phyloP scores from a whole-genome alignment of 1,139 yeast genomes.

The Eremothecium sinecaudum region DNA sequence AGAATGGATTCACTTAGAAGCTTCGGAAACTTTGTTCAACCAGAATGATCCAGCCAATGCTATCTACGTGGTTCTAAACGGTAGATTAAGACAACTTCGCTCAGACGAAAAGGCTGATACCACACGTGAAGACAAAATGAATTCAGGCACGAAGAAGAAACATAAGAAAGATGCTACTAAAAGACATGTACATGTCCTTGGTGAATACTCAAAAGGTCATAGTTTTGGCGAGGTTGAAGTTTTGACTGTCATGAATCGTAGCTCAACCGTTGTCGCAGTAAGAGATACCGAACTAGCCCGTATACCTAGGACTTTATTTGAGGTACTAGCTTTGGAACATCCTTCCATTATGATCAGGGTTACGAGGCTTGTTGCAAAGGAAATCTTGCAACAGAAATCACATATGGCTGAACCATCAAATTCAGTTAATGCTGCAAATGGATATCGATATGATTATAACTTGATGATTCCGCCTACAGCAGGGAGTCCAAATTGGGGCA shows the following conservation, averaged over 20 bases:
- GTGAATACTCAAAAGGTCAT: constrained; percentile 90
- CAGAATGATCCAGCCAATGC: constrained; percentile 91
- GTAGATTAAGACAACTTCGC: constrained; percentile 64
- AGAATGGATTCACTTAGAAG: constrained; percentile 88
- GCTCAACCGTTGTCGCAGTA: constrained; percentile 71
- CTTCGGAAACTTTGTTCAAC: constrained; percentile 69
- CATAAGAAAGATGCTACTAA: constrained; percentile 24
- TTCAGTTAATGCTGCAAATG: constrained; percentile 11
- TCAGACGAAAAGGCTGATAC: constrained; percentile 8
- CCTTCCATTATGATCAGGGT: constrained; percentile 90
- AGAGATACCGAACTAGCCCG: constrained; percentile 91
- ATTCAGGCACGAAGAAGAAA: constrained; percentile 19
- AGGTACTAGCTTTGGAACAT: constrained; percentile 69
- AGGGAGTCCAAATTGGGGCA: constrained; percentile 16
- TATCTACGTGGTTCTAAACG: constrained; percentile 82
- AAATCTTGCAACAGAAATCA: constrained; percentile 34
- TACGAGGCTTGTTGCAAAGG: constrained; percentile 75
- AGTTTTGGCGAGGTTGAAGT: constrained; percentile 95
- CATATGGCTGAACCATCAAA: constrained; percentile 11
- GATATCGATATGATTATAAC: constrained; percentile 20
- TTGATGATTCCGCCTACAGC: constrained; percentile 18
- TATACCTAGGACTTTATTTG: constrained; percentile 83
- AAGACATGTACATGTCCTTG: constrained; percentile 34
- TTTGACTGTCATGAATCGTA: constrained; percentile 69
- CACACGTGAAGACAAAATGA: not conserved